phyloP scores from a whole-genome alignment of 108 stramenopile species.

The Chaetoceros tenuissimus region DNA sequence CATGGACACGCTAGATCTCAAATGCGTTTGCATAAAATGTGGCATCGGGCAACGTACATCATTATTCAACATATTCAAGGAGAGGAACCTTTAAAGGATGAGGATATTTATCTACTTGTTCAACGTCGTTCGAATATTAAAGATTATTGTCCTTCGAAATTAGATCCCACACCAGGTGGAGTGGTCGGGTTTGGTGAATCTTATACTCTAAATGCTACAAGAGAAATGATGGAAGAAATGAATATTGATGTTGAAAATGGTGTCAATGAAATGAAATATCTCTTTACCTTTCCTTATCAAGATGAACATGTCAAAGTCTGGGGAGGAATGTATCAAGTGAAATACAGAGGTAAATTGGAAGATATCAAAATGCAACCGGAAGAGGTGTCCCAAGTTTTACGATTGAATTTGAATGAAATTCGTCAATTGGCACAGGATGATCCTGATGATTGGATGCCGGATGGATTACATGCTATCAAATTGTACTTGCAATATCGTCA shows the following conservation, averaged over 20 bases:
- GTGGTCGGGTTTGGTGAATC: conserved; percentile 48
- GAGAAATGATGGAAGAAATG: conserved; percentile 62
- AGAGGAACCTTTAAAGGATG: conserved; percentile 2
- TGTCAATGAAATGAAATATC: conserved; percentile 1
- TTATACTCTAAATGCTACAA: conserved; percentile 30
- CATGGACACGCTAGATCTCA: conserved; percentile 20
- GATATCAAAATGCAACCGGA: conserved; percentile 31
- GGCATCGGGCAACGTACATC: conserved; percentile 58
- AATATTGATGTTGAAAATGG: conserved; percentile 23
- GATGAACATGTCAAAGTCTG: conserved; percentile 40
- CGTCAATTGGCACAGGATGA: conserved; percentile 2
- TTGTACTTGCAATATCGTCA: conserved; percentile 24
- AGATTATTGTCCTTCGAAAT: conserved; percentile 50
- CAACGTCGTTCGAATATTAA: conserved; percentile 32
- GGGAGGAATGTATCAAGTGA: conserved; percentile 45
- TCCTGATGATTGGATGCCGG: conserved; percentile 46
- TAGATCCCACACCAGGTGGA: conserved; percentile 56
- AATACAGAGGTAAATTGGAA: conserved; percentile 20
- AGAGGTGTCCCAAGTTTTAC: conserved; percentile 37
- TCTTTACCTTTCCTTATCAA: conserved; percentile 55
- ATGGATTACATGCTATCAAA: conserved; percentile 34
- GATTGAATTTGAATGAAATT: conserved; percentile 24
- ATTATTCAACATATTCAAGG: conserved; percentile 15
- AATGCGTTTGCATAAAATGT: conserved; percentile 40
- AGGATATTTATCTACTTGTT: conserved; percentile 23